A percentile compares a stretch with the other conserved stretches of the same genome.
Evolutionary conservation across 306 rosid species (phyloP).

Genomic region (Cucumis hystrix): DNA sequence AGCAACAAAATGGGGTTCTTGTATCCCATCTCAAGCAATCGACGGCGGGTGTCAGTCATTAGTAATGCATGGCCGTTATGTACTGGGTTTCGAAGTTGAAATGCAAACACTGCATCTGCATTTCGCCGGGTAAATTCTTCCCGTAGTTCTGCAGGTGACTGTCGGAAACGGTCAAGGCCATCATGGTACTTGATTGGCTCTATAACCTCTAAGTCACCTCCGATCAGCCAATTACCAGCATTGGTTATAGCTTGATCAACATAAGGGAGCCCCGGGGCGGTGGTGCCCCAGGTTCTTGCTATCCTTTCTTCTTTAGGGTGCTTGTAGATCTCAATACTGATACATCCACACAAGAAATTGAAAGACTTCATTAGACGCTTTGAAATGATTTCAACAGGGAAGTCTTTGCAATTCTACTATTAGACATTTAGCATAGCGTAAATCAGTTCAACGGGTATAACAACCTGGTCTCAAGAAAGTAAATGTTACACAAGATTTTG

Average conservation of each 20-base stretch:
- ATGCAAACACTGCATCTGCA: slow-evolving; percentile 96
- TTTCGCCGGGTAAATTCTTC: slow-evolving; percentile 67
- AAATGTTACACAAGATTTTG: background rate
- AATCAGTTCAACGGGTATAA: background rate
- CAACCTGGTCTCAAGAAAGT: background rate
- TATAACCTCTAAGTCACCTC: slow-evolving; percentile 93
- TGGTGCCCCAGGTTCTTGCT: slow-evolving; percentile 95
- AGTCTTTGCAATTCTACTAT: background rate
- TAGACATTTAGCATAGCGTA: background rate
- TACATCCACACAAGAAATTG: background rate
- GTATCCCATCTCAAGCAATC: slow-evolving; percentile 94
- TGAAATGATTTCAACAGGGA: background rate
- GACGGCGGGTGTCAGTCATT: slow-evolving; percentile 89
- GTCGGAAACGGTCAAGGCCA: slow-evolving; percentile 85
- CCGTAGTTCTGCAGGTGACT: slow-evolving; percentile 81
- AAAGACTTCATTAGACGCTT: background rate
- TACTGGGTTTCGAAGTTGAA: slow-evolving; percentile 92
- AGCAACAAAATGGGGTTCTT: slow-evolving; percentile 92
- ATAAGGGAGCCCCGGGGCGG: slow-evolving; percentile 81
- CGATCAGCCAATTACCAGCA: slow-evolving; percentile 91
- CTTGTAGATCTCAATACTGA: slow-evolving; percentile 89
- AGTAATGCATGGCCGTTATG: slow-evolving; percentile 97
- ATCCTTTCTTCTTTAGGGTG: slow-evolving; percentile 93
- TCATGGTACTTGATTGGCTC: slow-evolving; percentile 76
- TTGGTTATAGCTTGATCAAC: slow-evolving; percentile 70